A percentile compares a stretch with the other conserved stretches of the same genome.
These are phyloP conservation scores for Hypoxylon perforatum DNA, from an alignment of 495 filamentous ascomycete species.

Conservation along the genomic window DNA sequence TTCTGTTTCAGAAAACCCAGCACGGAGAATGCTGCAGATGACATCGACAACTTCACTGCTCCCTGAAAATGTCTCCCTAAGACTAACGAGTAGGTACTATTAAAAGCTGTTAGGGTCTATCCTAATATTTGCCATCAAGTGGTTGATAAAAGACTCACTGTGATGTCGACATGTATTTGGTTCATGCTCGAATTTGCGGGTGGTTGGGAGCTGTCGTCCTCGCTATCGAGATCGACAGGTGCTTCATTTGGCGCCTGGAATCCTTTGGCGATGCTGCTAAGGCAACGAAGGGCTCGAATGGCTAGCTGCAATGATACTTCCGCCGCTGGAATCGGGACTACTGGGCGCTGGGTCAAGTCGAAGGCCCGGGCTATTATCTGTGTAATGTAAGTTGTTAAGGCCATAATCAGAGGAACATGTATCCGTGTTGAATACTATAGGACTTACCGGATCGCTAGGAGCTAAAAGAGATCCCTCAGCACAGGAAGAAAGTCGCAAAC, in stretches of 20 bases:
- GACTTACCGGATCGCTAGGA: conserved; percentile 48
- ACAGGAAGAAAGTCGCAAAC: conserved; percentile 47
- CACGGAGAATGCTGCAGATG: conserved; percentile 77
- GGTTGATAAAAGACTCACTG: conserved; percentile 41
- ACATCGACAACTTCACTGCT: conserved; percentile 79
- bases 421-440: not conserved
- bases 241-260: conserved; percentile 77
- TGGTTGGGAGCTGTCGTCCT: conserved; percentile 26
- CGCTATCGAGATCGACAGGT: conserved; percentile 71
- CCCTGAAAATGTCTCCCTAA: conserved; percentile 65
- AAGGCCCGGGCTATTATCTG: conserved; percentile 50
- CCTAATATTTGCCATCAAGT: not conserved
- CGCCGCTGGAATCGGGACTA: conserved; percentile 41
- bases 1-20: conserved; percentile 81
- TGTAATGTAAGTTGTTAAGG: conserved; percentile 10
- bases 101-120: conserved; percentile 1
- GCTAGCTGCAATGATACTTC: conserved; percentile 65
- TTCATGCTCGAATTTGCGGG: conserved; percentile 39
- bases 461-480: conserved; percentile 46
- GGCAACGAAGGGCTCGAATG: conserved; percentile 74
- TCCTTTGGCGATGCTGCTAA: conserved; percentile 82
- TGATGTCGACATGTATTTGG: conserved; percentile 41
- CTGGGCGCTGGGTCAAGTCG: conserved; percentile 50
- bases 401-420: not conserved
- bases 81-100: conserved; percentile 56